A percentile compares a stretch with the other conserved stretches of the same genome.
Conservation (phyloP, 2,329 filamentous ascomycete genomes). For the Ophiostoma perfectum region DNA sequence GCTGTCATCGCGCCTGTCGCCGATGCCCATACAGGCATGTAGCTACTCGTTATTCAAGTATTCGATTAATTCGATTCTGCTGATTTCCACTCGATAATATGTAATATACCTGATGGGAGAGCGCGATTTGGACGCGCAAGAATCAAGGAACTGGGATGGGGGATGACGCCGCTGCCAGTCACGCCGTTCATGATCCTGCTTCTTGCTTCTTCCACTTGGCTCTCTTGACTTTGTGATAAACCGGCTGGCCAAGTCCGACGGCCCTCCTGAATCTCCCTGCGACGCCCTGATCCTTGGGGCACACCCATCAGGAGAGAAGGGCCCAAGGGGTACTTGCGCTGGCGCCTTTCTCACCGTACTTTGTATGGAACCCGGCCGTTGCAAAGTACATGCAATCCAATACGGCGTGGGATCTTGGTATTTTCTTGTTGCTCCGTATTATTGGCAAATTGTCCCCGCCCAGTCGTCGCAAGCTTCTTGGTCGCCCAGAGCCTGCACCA, state of each 20-base stretch:
- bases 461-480: slow-evolving; percentile 11
- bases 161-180: neutral
- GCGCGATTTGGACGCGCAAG: too few relatives aligned
- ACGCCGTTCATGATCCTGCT: neutral
- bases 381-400: neutral
- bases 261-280: slow-evolving; percentile 3
- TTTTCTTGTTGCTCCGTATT: neutral
- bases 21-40: too few relatives aligned
- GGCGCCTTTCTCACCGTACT: neutral
- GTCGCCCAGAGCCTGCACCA: neutral
- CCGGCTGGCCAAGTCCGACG: neutral
- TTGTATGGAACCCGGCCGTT: slow-evolving; percentile 5
- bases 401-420: slow-evolving; percentile 3
- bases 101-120: too few relatives aligned
- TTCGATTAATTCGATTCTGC: too few relatives aligned
- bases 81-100: too few relatives aligned
- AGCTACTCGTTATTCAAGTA: neutral
- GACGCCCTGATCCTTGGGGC: neutral
- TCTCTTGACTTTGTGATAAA: neutral
- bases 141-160: neutral
- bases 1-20: neutral
- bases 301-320: neutral
- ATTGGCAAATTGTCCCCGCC: slow-evolving; percentile 4
- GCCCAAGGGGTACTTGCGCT: neutral
- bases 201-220: neutral